phyloP scores from a whole-genome alignment of 1,139 yeast species.

The Lodderomyces margitis region DNA sequence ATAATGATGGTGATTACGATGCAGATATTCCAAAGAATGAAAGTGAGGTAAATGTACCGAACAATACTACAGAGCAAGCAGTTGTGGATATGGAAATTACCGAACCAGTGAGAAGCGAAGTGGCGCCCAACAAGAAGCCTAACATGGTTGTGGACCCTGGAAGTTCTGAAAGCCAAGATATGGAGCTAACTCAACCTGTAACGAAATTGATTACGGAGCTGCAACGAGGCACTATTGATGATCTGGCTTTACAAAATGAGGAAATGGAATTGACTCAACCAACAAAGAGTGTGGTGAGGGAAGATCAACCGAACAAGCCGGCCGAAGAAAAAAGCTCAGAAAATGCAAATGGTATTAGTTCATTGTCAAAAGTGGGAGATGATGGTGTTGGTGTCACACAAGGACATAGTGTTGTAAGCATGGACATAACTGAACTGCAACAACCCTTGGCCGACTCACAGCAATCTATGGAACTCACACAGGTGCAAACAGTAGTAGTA shows the following conservation, averaged over 20 bases:
- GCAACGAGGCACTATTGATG: neutral
- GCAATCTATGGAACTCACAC: neutral
- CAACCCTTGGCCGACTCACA: neutral
- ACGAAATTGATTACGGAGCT: conserved; percentile 4
- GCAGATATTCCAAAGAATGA: neutral
- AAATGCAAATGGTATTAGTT: conserved; percentile 5
- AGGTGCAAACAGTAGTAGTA: neutral
- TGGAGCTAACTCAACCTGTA: conserved; percentile 18
- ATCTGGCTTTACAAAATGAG: neutral
- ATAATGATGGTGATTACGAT: neutral
- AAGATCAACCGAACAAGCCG: neutral
- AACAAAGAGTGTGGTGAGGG: neutral
- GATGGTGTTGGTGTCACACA: neutral
- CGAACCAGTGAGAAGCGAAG: neutral
- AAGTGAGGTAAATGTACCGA: neutral
- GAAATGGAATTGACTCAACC: conserved; percentile 9
- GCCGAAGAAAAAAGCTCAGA: conserved; percentile 1
- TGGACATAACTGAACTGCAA: conserved; percentile 3
- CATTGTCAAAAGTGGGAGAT: conserved; percentile 1
- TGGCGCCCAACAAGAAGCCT: neutral
- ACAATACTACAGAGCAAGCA: neutral
- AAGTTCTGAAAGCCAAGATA: conserved; percentile 8
- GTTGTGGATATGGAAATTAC: neutral
- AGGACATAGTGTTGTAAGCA: neutral
- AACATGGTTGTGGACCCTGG: neutral